These are phyloP conservation scores for Ormosia semicastrata DNA, from an alignment of 306 rosid genomes.

Conservation along the genomic window DNA sequence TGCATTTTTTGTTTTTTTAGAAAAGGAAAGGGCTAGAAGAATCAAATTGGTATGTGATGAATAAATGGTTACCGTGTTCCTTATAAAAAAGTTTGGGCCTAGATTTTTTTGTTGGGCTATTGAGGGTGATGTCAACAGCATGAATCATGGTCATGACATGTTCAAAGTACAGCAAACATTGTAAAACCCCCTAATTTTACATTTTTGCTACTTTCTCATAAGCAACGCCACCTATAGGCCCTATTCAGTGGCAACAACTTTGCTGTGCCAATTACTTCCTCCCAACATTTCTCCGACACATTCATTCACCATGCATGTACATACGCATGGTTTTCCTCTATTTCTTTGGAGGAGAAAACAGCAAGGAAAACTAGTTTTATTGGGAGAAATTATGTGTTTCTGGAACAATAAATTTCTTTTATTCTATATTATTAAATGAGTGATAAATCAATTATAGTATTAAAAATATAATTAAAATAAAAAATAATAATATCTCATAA, in stretches of 20 bases:
- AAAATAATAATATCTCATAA: too few relatives aligned
- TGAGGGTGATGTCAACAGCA: slow-evolving; percentile 28
- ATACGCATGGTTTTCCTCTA: background rate
- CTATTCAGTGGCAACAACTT: background rate
- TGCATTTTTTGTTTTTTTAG: slow-evolving; percentile 6
- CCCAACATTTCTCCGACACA: background rate
- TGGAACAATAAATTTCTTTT: too few relatives aligned
- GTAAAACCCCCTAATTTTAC: background rate
- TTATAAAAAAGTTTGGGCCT: background rate
- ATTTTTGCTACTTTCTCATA: slow-evolving; percentile 17
- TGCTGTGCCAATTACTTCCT: background rate
- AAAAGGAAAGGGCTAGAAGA: background rate
- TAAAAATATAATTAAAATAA: too few relatives aligned
- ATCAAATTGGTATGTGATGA: background rate
- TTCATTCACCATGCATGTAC: background rate
- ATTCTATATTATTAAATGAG: too few relatives aligned
- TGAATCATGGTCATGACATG: slow-evolving; percentile 36
- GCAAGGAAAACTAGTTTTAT: background rate
- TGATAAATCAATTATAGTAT: too few relatives aligned
- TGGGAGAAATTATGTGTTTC: too few relatives aligned
- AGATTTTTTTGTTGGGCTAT: background rate
- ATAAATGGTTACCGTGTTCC: background rate
- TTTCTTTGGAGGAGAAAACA: background rate
- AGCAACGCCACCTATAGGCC: background rate
- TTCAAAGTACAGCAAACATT: slow-evolving; percentile 1